Evolutionary conservation across 139 green algal species (phyloP), one percentile per base, ranked within the genome.

Genomic region (Auxenochlorella protothecoides): DNA sequence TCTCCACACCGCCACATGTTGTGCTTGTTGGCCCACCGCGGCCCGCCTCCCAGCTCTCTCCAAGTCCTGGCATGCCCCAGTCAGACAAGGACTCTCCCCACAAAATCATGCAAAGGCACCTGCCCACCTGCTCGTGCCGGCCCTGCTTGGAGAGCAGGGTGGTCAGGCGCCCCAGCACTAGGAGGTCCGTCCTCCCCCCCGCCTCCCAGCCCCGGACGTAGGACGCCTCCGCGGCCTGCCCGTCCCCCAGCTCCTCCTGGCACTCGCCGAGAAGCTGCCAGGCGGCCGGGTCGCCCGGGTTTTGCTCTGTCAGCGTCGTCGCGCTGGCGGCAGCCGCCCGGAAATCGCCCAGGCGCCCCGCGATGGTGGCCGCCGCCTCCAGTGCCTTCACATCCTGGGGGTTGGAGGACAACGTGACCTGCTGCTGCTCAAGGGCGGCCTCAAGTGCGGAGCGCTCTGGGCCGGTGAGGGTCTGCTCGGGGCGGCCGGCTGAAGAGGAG

Each of bases 211-310:
- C 77, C 53, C 66, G 63, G 6, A 73, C 55, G 65, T 84, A 84
- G 8, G 65, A 66, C 53, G 74, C 80, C 59, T 57, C 74, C 4
- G 80, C 74, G 3, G 66, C 69, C 8, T 68, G 61, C 7, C 57
- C 65, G 52, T 80, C 72, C 10, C 60, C 72, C 56, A 63, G 64
- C 53, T 55, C 57, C 5, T 52, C 52, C 51, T 79, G 73, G 14
- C 68, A 54, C 64, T 86, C 76, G 3, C 66, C 82, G 73, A 85
- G 73, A 66, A 81, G 57, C n/a, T 73, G 70, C 68, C 80, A 77
- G 11, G 70, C 74, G 8, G 79, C 73, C 4, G 55, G 14, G 15
- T 84, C 74, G 5, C 65, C 53, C 5, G 79, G 71, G 59, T 68
- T 66, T 5, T 51, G 69, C 5, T 55, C 57, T 4, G 60, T 55